Evolutionary conservation across 148 eudicot genomes (phyloP).

Genomic region (Chenopodium quinoa): DNA sequence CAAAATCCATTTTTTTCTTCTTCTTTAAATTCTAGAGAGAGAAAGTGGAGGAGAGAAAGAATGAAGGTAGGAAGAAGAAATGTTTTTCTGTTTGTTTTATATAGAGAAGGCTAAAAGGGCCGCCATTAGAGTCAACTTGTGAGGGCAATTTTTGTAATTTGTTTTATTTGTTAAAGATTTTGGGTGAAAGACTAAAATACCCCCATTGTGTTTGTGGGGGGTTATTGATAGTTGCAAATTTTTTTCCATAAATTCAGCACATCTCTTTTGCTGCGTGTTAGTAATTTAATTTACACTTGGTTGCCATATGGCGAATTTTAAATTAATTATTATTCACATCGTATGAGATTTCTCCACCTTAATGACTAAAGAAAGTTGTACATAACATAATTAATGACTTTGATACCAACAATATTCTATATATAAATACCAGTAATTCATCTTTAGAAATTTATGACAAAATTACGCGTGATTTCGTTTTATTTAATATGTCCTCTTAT

Average conservation of each 20-base stretch:
- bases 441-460: too few species aligned
- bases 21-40: not conserved
- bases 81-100: slow-evolving; percentile 39
- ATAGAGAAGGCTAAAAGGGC: slow-evolving; percentile 22
- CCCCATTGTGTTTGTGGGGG: slow-evolving; percentile 25
- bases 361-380: too few species aligned
- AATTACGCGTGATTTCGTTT: too few species aligned
- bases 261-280: not conserved
- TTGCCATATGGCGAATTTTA: not conserved
- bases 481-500: too few species aligned
- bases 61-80: slow-evolving; percentile 14
- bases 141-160: slow-evolving; percentile 30
- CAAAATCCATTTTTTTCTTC: slow-evolving; percentile 15
- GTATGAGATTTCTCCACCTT: too few species aligned
- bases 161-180: not conserved
- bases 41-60: slow-evolving; percentile 6
- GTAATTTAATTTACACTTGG: not conserved
- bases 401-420: too few species aligned
- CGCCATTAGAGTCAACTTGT: slow-evolving; percentile 38
- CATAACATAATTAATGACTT: too few species aligned
- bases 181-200: slow-evolving; percentile 14
- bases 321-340: too few species aligned
- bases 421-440: too few species aligned
- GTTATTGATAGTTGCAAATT: not conserved
- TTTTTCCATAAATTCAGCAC: not conserved